These are phyloP conservation scores for Hepatocystis sp. DNA, from an alignment of 169 alveolate genomes.

Conservation along the genomic window DNA sequence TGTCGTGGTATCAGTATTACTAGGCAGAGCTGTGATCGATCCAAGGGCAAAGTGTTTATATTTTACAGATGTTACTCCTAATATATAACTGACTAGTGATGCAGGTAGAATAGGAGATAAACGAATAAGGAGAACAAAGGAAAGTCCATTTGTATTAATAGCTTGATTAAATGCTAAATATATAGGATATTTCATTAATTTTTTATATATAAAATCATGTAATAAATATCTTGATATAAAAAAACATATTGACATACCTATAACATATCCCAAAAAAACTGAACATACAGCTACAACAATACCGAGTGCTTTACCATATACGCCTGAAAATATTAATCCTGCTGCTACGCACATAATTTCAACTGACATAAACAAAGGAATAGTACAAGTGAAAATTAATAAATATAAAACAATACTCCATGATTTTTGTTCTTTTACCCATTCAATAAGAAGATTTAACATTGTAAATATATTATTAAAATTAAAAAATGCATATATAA, in stretches of 20 bases:
- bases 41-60: constrained; percentile 68
- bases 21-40: constrained; percentile 70
- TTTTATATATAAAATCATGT: constrained; percentile 72
- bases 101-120: constrained; percentile 76
- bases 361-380: constrained; percentile 74
- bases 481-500: constrained; percentile 27
- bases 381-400: constrained; percentile 31
- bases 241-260: constrained; percentile 76
- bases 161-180: constrained; percentile 77
- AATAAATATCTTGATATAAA: constrained; percentile 66
- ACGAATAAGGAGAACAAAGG: constrained; percentile 74
- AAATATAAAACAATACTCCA: constrained; percentile 72
- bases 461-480: constrained; percentile 36
- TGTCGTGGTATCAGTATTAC: too few species aligned
- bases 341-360: constrained; percentile 76
- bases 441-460: constrained; percentile 36
- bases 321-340: constrained; percentile 75
- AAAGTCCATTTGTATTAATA: constrained; percentile 64
- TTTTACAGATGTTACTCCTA: constrained; percentile 72
- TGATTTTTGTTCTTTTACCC: constrained; percentile 76
- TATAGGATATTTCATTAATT: constrained; percentile 58
- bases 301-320: constrained; percentile 56
- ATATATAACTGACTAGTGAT: constrained; percentile 60
- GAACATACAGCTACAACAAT: constrained; percentile 65
- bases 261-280: constrained; percentile 46